Percentiles rank a stretch among this genome's conserved stretches.
Evolutionary conservation across 208 protist species (phyloP).

Genomic region (Wallacemonas sp.): DNA sequence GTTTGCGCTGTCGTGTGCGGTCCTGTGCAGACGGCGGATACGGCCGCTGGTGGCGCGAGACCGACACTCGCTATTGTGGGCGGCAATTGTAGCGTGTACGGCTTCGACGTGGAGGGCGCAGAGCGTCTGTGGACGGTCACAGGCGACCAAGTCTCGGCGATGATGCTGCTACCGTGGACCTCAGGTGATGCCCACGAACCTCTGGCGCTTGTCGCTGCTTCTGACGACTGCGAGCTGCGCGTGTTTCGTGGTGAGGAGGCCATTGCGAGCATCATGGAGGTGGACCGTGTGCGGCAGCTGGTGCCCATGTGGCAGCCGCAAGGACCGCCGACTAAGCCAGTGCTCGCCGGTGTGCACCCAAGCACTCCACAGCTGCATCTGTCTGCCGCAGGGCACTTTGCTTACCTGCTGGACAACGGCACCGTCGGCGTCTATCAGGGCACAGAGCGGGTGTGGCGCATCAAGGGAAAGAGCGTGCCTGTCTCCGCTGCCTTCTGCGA

Average conservation of each 20-base stretch:
- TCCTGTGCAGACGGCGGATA: conserved; percentile 25
- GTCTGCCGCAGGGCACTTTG: conserved; percentile 55
- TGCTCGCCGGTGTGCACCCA: background rate
- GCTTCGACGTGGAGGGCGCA: conserved; percentile 82
- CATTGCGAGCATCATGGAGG: conserved; percentile 76
- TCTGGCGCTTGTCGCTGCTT: conserved; percentile 83
- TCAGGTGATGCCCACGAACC: conserved; percentile 6
- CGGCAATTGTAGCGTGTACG: conserved; percentile 94
- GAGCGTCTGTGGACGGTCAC: conserved; percentile 95
- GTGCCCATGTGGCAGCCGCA: conserved; percentile 23
- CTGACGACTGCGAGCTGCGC: conserved; percentile 94
- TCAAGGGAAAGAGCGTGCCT: conserved; percentile 80
- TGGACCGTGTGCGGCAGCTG: conserved; percentile 73
- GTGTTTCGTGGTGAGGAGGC: conserved; percentile 90
- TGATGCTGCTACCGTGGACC: conserved; percentile 80
- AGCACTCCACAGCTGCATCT: background rate
- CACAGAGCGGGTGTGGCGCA: conserved; percentile 79
- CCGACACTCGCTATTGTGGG: conserved; percentile 84
- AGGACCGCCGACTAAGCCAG: background rate
- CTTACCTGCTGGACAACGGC: conserved; percentile 90
- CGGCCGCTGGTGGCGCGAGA: conserved; percentile 3
- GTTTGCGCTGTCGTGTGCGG: conserved; percentile 84
- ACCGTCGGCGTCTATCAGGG: conserved; percentile 92
- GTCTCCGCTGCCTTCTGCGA: conserved; percentile 88
- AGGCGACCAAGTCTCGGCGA: conserved; percentile 89